These are phyloP conservation scores for Alternaria brassicae DNA, from an alignment of 2,329 filamentous ascomycete genomes.

Conservation along the genomic window DNA sequence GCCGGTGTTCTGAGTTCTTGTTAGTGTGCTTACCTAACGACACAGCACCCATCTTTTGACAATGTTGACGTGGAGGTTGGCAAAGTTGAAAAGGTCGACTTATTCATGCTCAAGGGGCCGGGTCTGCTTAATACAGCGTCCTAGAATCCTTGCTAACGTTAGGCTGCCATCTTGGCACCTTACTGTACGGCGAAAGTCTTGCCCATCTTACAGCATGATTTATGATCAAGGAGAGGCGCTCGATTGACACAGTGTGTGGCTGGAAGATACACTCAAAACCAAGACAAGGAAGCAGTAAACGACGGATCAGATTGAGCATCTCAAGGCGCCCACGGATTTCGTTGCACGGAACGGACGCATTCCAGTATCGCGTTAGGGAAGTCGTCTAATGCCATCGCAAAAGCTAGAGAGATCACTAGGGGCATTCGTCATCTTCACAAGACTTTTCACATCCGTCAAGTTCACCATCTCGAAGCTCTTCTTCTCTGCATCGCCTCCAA, in stretches of 20 bases:
- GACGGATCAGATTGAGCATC: not conserved
- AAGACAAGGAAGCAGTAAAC: not conserved
- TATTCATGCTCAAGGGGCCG: not conserved
- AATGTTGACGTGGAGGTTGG: not conserved
- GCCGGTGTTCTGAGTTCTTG: not conserved
- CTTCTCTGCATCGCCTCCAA: not conserved
- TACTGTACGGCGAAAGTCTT: too few species aligned
- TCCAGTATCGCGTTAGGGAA: too few species aligned
- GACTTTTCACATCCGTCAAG: not conserved
- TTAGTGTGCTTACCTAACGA: not conserved
- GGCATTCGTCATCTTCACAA: not conserved
- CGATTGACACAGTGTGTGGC: not conserved
- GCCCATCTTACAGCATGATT: not conserved
- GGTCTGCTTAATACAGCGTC: not conserved
- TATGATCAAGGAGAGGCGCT: not conserved
- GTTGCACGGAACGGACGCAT: not conserved
- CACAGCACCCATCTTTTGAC: not conserved
- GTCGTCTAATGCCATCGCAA: not conserved
- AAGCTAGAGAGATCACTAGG: not conserved
- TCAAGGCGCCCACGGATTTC: not conserved
- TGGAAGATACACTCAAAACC: not conserved
- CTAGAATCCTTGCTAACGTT: not conserved
- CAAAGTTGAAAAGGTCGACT: too few species aligned
- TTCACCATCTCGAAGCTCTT: not conserved
- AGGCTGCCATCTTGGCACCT: not conserved